A percentile compares a stretch with the other conserved stretches of the same genome.
Conservation (phyloP, 192 early-diverging fungal species). For the Gaertneriomyces semiglobifer region DNA sequence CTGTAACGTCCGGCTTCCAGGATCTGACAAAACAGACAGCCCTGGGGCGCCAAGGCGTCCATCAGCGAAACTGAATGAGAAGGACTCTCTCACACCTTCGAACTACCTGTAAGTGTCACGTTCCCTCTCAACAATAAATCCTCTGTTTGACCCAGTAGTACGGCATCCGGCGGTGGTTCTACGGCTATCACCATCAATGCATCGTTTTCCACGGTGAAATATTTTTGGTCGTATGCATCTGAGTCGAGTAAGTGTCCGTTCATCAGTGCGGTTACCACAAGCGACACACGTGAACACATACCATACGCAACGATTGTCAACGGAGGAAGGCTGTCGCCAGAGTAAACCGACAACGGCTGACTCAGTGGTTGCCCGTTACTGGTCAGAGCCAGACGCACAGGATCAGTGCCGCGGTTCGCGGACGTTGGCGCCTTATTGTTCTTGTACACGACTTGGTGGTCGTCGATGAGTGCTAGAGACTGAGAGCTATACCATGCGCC, state of each 20-base stretch:
- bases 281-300: no score
- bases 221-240: neutral
- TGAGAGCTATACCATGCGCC: neutral
- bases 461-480: neutral
- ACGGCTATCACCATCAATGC: neutral
- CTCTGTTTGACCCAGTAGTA: neutral
- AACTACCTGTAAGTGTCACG: neutral
- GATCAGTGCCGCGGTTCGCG: constrained; percentile 4
- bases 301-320: constrained; percentile 6
- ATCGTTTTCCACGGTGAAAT: neutral
- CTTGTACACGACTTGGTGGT: neutral
- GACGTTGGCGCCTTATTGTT: constrained; percentile 11
- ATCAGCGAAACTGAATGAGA: neutral
- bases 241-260: neutral
- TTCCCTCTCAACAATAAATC: neutral
- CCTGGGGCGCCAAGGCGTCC: neutral
- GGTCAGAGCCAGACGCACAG: no score
- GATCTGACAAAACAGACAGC: neutral
- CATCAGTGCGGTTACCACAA: neutral
- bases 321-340: constrained; percentile 7
- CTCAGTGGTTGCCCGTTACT: no score
- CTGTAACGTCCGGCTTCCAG: neutral
- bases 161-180: neutral
- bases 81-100: neutral
- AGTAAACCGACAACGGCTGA: constrained; percentile 3